phyloP scores from a whole-genome alignment of 345 rosid genomes.

The Citrus australasica region DNA sequence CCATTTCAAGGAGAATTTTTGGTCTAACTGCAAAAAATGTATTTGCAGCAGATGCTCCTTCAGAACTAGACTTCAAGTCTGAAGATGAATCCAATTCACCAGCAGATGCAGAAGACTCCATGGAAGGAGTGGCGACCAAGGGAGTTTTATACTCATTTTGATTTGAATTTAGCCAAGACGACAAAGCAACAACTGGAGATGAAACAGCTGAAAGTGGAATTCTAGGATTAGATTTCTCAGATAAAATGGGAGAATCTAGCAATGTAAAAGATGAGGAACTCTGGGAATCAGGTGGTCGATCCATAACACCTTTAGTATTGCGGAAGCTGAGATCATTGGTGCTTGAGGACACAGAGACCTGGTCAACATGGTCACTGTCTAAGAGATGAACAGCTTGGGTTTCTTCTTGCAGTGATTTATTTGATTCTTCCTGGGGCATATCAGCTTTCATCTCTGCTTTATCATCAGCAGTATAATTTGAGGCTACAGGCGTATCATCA shows the following conservation, averaged over 20 bases:
- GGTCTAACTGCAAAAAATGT: slow-evolving; percentile 55
- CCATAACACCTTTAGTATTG: slow-evolving; percentile 30
- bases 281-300: slow-evolving; percentile 57
- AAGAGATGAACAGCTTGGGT: slow-evolving; percentile 40
- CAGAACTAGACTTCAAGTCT: slow-evolving; percentile 61
- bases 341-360: slow-evolving; percentile 48
- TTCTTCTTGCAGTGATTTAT: slow-evolving; percentile 41
- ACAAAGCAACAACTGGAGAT: slow-evolving; percentile 71
- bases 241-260: slow-evolving; percentile 70
- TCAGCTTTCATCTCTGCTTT: slow-evolving; percentile 40
- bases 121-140: slow-evolving; percentile 48
- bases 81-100: slow-evolving; percentile 69
- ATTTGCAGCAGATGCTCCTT: slow-evolving; percentile 51
- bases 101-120: slow-evolving; percentile 58
- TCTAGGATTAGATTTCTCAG: slow-evolving; percentile 75
- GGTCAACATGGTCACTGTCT: slow-evolving; percentile 47
- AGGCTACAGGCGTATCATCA: slow-evolving; percentile 53
- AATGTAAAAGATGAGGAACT: slow-evolving; percentile 57
- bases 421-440: slow-evolving; percentile 44
- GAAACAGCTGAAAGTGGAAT: slow-evolving; percentile 50
- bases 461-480: slow-evolving; percentile 43
- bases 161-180: slow-evolving; percentile 78
- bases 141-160: slow-evolving; percentile 54
- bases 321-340: slow-evolving; percentile 47
- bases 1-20: slow-evolving; percentile 74